A percentile compares a stretch with the other conserved stretches of the same genome.
phyloP scores from a whole-genome alignment of 331 rosid genomes.

The Telfairia occidentalis region DNA sequence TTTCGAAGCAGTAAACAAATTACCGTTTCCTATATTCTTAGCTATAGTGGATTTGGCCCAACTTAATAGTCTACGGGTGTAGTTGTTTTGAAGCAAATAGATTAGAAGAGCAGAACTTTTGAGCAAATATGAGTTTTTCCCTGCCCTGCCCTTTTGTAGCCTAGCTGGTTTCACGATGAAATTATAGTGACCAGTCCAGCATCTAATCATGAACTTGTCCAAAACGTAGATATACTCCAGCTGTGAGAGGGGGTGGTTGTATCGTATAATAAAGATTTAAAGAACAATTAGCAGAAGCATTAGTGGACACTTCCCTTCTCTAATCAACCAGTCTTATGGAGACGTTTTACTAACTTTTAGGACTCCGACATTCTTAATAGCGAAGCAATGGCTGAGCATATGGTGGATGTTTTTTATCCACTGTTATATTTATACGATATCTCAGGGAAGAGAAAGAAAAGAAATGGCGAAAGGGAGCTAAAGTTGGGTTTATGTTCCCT shows the following conservation, averaged over 20 bases:
- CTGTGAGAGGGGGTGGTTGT: background rate
- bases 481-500: background rate
- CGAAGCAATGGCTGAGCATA: background rate
- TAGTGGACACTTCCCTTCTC: background rate
- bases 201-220: background rate
- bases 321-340: background rate
- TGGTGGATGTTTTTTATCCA: background rate
- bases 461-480: background rate
- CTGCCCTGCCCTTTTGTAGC: constrained; percentile 1
- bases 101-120: background rate
- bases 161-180: constrained; percentile 4
- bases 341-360: background rate
- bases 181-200: background rate
- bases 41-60: background rate
- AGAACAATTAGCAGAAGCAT: background rate
- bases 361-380: background rate
- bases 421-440: background rate
- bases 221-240: background rate
- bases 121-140: background rate
- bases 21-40: background rate
- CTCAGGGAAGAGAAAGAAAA: background rate
- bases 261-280: background rate
- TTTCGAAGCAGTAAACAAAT: background rate
- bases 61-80: background rate
- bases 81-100: no score